Conservation (phyloP, 2,329 filamentous ascomycete genomes). For the Sordariomycetes sp. region DNA sequence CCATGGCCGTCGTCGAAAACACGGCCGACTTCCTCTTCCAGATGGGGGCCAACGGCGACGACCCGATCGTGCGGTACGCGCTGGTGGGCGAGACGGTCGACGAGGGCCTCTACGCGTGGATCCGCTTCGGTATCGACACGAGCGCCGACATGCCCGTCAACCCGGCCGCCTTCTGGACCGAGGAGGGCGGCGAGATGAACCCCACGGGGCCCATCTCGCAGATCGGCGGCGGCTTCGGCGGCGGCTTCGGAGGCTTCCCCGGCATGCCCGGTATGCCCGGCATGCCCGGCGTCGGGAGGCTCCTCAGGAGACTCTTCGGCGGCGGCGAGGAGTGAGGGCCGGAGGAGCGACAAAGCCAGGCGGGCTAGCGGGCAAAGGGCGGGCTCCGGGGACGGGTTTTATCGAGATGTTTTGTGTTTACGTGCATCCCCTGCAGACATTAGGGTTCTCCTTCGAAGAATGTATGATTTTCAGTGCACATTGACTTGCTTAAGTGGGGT, state of each 20-base stretch:
- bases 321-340: neutral
- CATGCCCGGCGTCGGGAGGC: neutral
- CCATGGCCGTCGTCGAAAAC: slow-evolving; percentile 31
- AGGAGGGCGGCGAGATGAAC: slow-evolving; percentile 19
- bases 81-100: slow-evolving; percentile 38
- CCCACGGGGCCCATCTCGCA: slow-evolving; percentile 4
- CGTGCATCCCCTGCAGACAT: neutral
- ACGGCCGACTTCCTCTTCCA: slow-evolving; percentile 33
- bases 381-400: neutral
- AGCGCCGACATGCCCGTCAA: slow-evolving; percentile 10
- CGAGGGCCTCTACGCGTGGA: slow-evolving; percentile 46
- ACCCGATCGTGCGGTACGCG: slow-evolving; percentile 48
- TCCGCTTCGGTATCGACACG: slow-evolving; percentile 36
- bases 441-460: neutral
- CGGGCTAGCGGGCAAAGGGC: neutral
- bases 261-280: neutral
- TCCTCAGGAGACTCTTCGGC: slow-evolving; percentile 2
- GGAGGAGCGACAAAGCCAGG: neutral
- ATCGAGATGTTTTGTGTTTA: neutral
- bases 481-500: neutral
- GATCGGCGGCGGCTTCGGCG: neutral
- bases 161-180: slow-evolving; percentile 18
- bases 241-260: neutral
- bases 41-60: slow-evolving; percentile 28
- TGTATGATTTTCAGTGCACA: neutral